These are phyloP conservation scores for Exserohilum rostratum DNA, from an alignment of 2,329 filamentous ascomycete species.

Conservation along the genomic window DNA sequence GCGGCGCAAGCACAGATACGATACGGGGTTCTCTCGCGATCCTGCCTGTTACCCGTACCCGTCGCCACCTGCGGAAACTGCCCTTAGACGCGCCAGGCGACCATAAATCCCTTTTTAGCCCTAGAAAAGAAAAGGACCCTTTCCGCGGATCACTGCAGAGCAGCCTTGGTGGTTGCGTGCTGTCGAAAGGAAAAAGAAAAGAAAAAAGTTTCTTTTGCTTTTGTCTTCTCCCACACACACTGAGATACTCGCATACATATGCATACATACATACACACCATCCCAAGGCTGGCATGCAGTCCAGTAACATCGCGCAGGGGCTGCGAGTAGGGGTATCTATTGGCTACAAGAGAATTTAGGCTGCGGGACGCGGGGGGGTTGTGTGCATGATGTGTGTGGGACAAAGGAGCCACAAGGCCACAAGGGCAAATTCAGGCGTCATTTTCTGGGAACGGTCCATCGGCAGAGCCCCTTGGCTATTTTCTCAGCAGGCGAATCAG, in stretches of 20 bases:
- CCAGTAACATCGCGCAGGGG: neutral
- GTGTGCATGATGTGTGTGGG: neutral
- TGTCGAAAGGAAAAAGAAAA: neutral
- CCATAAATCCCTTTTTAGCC: neutral
- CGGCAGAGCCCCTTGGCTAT: no score
- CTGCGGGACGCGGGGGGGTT: neutral
- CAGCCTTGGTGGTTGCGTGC: neutral
- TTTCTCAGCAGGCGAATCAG: no score
- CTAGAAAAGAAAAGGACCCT: no score
- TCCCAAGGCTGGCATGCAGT: neutral
- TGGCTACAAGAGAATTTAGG: slow-evolving; percentile 11
- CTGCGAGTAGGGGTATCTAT: slow-evolving; percentile 23
- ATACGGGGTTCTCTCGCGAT: slow-evolving; percentile 8
- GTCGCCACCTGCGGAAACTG: neutral
- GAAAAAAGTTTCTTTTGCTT: neutral
- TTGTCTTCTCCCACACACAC: neutral
- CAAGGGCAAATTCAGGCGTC: no score
- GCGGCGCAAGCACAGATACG: slow-evolving; percentile 7
- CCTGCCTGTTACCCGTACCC: slow-evolving; percentile 15
- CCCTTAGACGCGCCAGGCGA: slow-evolving; percentile 19
- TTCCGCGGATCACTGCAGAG: neutral
- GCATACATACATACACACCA: no score
- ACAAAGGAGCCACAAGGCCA: no score
- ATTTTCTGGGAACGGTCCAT: no score
- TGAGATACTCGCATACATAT: no score